Conservation (phyloP, 371 early-diverging fungal species). For the Apophysomyces elegans region DNA sequence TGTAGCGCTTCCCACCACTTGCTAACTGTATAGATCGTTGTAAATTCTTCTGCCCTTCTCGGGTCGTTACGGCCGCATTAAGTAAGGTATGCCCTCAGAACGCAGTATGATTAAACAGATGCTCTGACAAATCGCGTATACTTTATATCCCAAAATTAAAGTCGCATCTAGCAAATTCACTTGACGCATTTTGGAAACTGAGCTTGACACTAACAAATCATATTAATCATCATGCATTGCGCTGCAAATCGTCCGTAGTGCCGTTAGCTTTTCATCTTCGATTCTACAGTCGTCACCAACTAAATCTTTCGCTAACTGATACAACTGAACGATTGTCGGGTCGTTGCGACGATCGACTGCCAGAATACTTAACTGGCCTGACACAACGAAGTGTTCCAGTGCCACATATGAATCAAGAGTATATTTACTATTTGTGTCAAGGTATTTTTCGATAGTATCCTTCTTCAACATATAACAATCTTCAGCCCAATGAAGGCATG, state of each 20-base stretch:
- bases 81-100: no score
- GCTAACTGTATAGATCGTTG: no score
- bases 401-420: not conserved
- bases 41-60: no score
- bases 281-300: conserved; percentile 2
- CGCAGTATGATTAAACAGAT: no score
- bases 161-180: no score
- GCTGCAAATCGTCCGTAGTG: conserved; percentile 9
- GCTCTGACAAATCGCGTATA: no score
- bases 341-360: conserved; percentile 8
- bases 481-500: conserved; percentile 9
- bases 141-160: no score
- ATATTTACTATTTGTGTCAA: not conserved
- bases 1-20: no score
- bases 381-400: not conserved
- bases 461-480: not conserved
- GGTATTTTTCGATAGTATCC: conserved; percentile 3
- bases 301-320: not conserved
- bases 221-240: not conserved
- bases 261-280: conserved; percentile 2
- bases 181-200: no score
- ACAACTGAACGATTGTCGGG: conserved; percentile 4
- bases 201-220: no score
- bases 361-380: not conserved
- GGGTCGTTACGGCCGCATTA: no score